Base-by-base conservation (phyloP, 164 flowering plant species). In the Taxillus chinensis region DNA sequence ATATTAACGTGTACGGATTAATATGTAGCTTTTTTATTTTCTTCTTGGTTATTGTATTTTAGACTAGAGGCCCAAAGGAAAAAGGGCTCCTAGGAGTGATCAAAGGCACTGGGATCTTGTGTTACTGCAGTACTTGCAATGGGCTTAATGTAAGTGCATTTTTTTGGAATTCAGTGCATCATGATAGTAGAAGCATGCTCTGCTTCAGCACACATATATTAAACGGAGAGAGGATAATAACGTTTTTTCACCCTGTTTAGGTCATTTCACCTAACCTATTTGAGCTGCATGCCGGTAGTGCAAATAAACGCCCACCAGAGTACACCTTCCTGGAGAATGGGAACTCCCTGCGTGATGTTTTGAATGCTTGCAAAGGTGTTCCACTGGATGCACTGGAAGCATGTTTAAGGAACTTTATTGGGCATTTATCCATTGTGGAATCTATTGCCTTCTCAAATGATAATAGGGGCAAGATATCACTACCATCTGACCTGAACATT, bases 281-380 rank as follows among this genome's bases (percentile, higher is more conserved):
- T 75, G 92, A 90, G 72, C 56, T 67, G 59, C 98, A 92, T 78
- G 98, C 96, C 7, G 81, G 84, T 50, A 83, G 96, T 72, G 42
- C 65, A 56, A 83, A 86, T 66, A 87, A 86, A 62, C 82, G 82
- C 59, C 83, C 96, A 7, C 66, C 86, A 5, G 87, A 86, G 37
- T 76, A 82, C 64, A 87, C 85, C 43, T 79, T 75, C 69, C 70
- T 92, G 71, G 92, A 86, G 51, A 90, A 81, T 75, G 92, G 96
- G 16, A 82, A 71, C 4, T 75, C 74, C 56, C 78, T 92, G 2
- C 82, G 84, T 8, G 86, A 83, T 59, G 78, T 92, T 7, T 64
- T 92, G 70, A 79, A 73, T 67, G 86, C 79, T 7, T 82, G 86
- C 69, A 82, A 69, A 56, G 68, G 58, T 63, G 71, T 78, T 65